Evolutionary conservation across 2,329 filamentous ascomycete genomes (phyloP).

Genomic region (Metarhizium anisopliae): DNA sequence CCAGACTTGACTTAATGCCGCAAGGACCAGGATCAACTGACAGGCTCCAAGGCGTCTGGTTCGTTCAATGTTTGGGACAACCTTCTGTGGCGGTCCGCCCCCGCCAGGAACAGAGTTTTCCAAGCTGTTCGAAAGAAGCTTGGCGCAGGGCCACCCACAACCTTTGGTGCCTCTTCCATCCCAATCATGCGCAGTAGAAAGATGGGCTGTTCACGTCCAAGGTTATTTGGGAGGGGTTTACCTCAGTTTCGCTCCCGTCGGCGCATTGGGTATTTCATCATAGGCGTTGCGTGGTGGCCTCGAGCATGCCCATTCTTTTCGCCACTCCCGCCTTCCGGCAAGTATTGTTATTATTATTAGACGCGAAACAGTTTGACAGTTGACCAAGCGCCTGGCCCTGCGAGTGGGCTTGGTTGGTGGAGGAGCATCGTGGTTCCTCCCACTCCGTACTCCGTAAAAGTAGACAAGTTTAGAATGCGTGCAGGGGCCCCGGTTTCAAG

Average conservation of each 20-base stretch:
- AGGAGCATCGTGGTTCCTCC: too few species aligned
- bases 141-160: background rate
- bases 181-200: background rate
- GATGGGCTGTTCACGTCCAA: background rate
- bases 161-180: too few species aligned
- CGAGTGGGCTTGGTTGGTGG: too few species aligned
- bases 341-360: background rate
- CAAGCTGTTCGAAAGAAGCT: background rate
- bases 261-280: background rate
- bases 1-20: background rate
- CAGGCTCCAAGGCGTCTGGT: background rate
- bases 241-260: background rate
- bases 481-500: background rate
- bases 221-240: background rate
- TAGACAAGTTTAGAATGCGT: background rate
- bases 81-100: slow-evolving; percentile 6
- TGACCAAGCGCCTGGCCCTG: too few species aligned
- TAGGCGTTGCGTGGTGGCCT: background rate
- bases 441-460: too few species aligned
- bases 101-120: slow-evolving; percentile 9
- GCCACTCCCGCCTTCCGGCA: background rate
- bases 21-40: background rate
- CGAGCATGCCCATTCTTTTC: background rate
- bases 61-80: background rate
- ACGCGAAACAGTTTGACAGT: too few species aligned